Conservation (phyloP, 2,329 filamentous ascomycete species). For the Fusarium bulbicola region DNA sequence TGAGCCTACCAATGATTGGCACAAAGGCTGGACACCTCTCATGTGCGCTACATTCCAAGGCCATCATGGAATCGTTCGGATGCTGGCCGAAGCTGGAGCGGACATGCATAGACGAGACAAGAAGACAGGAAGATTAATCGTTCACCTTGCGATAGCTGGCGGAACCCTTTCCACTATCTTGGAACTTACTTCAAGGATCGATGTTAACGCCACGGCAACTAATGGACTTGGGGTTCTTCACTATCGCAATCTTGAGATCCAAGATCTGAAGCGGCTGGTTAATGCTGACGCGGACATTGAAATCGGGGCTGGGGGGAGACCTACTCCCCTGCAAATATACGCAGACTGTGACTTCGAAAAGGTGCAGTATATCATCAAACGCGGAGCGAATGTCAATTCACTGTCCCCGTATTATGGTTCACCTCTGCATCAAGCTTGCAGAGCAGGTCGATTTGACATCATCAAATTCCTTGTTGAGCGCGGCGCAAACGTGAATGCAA, state of each 20-base stretch:
- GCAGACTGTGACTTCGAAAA: not conserved
- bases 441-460: not conserved
- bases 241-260: accelerated
- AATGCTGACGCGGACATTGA: not conserved
- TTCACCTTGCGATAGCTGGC: not conserved
- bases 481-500: not conserved
- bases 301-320: accelerated
- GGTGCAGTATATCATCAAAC: not conserved
- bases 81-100: not conserved
- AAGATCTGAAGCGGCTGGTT: not conserved
- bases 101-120: not conserved
- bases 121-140: not conserved
- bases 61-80: not conserved
- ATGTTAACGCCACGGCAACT: not conserved
- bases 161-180: not conserved
- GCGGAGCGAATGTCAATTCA: not conserved
- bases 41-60: not conserved
- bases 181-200: not conserved
- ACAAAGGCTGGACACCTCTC: not conserved
- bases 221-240: not conserved
- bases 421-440: not conserved
- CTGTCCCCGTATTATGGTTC: not conserved
- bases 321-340: not conserved
- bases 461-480: not conserved
- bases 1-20: accelerated